phyloP scores from a whole-genome alignment of 1,284 basidiomycete species.

The Chiua sp. region DNA sequence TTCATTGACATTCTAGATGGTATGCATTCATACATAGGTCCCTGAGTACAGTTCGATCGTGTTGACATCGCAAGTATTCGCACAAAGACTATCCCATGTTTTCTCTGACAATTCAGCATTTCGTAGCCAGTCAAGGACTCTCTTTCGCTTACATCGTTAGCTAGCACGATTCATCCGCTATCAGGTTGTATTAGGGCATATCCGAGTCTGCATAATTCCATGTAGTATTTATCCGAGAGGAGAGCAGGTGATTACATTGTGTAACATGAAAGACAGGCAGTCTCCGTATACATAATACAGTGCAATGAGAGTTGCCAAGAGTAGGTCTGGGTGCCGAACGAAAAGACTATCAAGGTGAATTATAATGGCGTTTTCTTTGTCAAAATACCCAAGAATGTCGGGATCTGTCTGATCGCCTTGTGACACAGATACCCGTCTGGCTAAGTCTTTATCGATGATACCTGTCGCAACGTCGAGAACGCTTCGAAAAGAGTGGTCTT shows the following conservation, averaged over 20 bases:
- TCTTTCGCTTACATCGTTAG: too few species aligned
- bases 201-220: constrained; percentile 74
- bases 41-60: too few species aligned
- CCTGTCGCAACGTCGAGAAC: constrained; percentile 32
- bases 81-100: too few species aligned
- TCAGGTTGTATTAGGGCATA: constrained; percentile 59
- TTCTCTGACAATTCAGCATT: too few species aligned
- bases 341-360: constrained; percentile 60
- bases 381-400: constrained; percentile 67
- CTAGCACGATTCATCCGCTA: constrained; percentile 59
- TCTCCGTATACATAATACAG: constrained; percentile 78
- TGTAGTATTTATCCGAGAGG: constrained; percentile 93
- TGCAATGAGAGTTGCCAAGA: constrained; percentile 86
- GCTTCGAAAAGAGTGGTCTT: constrained; percentile 12
- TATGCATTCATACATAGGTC: too few species aligned
- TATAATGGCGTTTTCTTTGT: constrained; percentile 49
- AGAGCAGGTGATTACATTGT: constrained; percentile 67
- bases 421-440: constrained; percentile 43
- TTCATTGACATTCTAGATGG: too few species aligned
- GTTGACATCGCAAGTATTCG: too few species aligned
- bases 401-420: constrained; percentile 71
- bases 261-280: constrained; percentile 71
- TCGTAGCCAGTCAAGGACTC: too few species aligned
- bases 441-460: constrained; percentile 50
- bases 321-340: constrained; percentile 88